Base-by-base conservation (phyloP, 2,329 filamentous ascomycete genomes). In the Chrysoporthe austroafricana region DNA sequence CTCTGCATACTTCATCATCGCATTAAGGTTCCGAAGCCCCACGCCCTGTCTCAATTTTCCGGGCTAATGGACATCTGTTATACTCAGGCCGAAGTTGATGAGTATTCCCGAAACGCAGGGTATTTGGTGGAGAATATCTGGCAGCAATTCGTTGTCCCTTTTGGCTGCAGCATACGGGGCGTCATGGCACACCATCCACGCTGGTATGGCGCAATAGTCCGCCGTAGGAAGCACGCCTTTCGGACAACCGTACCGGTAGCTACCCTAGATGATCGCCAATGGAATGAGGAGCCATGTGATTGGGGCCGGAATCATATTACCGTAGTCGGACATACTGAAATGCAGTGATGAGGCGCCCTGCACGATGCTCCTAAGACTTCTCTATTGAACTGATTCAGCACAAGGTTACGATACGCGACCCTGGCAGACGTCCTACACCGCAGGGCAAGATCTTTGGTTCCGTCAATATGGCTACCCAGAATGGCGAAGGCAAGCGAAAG, bases 1-100 rank as follows among this genome's bases (percentile, higher is more conserved):
- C 57, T 59, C 42, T 52, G 43, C 52, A 69, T 62, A 64, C 64
- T 69, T 69, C 68, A 69, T 63, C 68, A 69, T 69, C 66, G 62
- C 42, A 21, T 65, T 48, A 57, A 62, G 52, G 44, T 57, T 56
- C 5, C 56, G 8, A 42, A 42, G 48, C 64, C 67, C 59, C 60
- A 60, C 64, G 62, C 42, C 43, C 46, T 43, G 56, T 36, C 36
- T 44, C 39, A 14, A 39, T 44, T 26, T 62, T 43, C 36, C 48
- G 50, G 50, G 43, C 39, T 44, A 32, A 34, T 26, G 13, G 11
- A 43, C 36, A 44, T 13, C 14, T 44, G 36, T 16, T 16, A 18
- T 26, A 16, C 39, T 36, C 36, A 14, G 36, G 18, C 6, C 26
- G 57, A 54, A 5, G 13, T 54, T 32, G 21, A 11, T 26, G 21